Percentiles rank a stretch among this genome's conserved stretches.
Conservation (phyloP, 352 stramenopile species). For the Aphanomyces stellatus region DNA sequence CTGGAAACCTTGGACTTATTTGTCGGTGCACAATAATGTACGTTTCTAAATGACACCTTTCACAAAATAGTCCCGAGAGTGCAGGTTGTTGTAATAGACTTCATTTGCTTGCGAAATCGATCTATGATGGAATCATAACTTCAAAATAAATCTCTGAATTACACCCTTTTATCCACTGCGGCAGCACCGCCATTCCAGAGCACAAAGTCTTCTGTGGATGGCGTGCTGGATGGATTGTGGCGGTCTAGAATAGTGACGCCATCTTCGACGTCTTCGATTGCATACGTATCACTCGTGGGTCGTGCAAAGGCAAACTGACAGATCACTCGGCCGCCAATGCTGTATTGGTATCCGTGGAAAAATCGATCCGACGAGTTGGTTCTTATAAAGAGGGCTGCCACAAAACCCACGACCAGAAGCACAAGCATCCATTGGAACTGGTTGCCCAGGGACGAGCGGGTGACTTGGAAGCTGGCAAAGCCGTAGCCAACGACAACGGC, state of each 20-base stretch:
- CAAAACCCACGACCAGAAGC: not conserved
- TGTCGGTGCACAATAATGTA: too few species aligned
- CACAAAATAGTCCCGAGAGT: too few species aligned
- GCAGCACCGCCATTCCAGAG: too few species aligned
- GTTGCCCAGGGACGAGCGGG: not conserved
- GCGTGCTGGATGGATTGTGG: too few species aligned
- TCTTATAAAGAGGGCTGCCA: not conserved
- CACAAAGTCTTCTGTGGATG: too few species aligned
- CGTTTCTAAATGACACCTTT: too few species aligned
- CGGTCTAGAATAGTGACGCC: not conserved
- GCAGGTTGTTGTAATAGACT: too few species aligned
- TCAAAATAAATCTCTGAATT: too few species aligned
- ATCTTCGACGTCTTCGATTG: not conserved
- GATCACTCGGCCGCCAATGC: not conserved
- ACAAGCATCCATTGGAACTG: not conserved
- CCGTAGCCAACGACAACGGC: slow-evolving; percentile 17
- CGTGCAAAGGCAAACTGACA: not conserved
- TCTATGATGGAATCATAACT: too few species aligned
- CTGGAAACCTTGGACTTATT: too few species aligned
- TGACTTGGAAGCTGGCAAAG: not conserved
- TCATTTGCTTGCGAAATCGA: too few species aligned
- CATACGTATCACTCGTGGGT: not conserved
- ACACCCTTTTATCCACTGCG: too few species aligned
- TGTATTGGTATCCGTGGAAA: slow-evolving; percentile 8
- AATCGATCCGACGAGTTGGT: slow-evolving; percentile 14